phyloP scores from a whole-genome alignment of 129 eudicot species.

The Daucus carota region DH1_v3.0 NC_030385.2:20812001-20812500 shows the following conservation, averaged over 20 bases:
- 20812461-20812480: neutral
- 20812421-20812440: neutral
- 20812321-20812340: neutral
- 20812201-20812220: neutral
- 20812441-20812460: neutral
- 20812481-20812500: neutral
- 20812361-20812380: neutral
- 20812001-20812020: conserved; percentile 49
- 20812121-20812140: conserved; percentile 12
- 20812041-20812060: conserved; percentile 76
- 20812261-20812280: neutral
- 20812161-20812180: neutral
- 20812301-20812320: neutral
- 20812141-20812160: neutral
- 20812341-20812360: neutral
- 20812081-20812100: conserved; percentile 90
- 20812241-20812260: neutral
- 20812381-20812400: neutral
- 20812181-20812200: neutral
- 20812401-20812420: neutral
- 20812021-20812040: conserved; percentile 73
- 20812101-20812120: conserved; percentile 76
- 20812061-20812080: conserved; percentile 78
- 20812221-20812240: neutral
- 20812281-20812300: neutral